Conservation (phyloP, 1,284 basidiomycete genomes). For the Neolentinus lepideus region DNA sequence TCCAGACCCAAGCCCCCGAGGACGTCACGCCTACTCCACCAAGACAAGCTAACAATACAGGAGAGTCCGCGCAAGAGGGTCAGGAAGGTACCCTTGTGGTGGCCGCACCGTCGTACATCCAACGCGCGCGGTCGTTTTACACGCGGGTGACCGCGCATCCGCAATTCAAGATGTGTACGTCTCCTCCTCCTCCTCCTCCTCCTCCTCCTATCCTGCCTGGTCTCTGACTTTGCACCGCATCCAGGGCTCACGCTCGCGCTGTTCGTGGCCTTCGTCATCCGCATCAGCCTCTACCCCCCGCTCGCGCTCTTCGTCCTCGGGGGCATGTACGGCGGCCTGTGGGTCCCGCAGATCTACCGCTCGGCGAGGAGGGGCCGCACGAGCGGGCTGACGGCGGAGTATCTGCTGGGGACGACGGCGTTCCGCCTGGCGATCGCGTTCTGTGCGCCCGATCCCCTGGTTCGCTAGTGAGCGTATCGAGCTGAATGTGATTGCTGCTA, state of each 20-base stretch:
- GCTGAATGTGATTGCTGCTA: not conserved
- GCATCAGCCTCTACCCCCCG: slow-evolving; percentile 66
- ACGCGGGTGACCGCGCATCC: slow-evolving; percentile 61
- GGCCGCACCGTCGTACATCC: slow-evolving; percentile 11
- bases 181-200: no score
- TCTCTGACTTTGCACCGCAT: not conserved
- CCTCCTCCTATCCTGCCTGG: no score
- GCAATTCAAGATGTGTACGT: slow-evolving; percentile 62
- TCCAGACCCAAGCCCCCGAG: slow-evolving; percentile 80
- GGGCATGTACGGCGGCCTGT: slow-evolving; percentile 67
- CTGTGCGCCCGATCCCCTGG: slow-evolving; percentile 46
- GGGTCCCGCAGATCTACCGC: slow-evolving; percentile 81
- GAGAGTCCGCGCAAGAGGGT: not conserved
- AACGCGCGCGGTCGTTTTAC: slow-evolving; percentile 29
- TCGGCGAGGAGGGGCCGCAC: slow-evolving; percentile 65
- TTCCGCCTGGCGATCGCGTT: slow-evolving; percentile 66
- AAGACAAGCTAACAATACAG: slow-evolving; percentile 7
- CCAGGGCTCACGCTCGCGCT: slow-evolving; percentile 63
- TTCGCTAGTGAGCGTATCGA: not conserved
- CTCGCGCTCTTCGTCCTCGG: slow-evolving; percentile 69
- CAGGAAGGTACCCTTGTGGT: slow-evolving; percentile 1
- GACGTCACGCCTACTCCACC: slow-evolving; percentile 24
- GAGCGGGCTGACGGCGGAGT: slow-evolving; percentile 62
- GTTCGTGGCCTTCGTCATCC: slow-evolving; percentile 62
- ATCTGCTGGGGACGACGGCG: slow-evolving; percentile 72